These are phyloP conservation scores for Psilocybe tampanensis DNA, from an alignment of 768 basidiomycete genomes.

Conservation along the genomic window DNA sequence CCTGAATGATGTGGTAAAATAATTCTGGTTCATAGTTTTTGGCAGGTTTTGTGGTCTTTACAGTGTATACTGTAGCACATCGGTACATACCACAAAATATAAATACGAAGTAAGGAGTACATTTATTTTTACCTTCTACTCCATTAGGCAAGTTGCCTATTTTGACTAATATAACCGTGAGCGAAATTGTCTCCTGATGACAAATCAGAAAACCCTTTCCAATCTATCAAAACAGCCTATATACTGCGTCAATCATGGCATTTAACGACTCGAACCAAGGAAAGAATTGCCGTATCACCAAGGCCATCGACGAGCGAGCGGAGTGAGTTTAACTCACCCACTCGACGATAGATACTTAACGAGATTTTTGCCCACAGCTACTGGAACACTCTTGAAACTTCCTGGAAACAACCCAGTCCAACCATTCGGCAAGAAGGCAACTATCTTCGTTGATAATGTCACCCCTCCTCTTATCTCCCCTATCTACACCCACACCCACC, in stretches of 20 bases:
- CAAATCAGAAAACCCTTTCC: no score
- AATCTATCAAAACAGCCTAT: conserved; percentile 37
- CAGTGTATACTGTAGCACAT: no score
- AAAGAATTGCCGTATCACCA: conserved; percentile 47
- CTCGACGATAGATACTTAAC: neutral
- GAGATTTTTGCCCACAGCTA: conserved; percentile 31
- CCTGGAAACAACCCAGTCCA: conserved; percentile 60
- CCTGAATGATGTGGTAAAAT: no score
- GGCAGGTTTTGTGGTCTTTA: no score
- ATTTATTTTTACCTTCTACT: no score
- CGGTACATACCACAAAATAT: no score
- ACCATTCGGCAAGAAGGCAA: conserved; percentile 34
- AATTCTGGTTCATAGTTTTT: no score
- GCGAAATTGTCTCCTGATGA: no score
- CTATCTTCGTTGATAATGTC: conserved; percentile 33
- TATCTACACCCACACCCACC: conserved; percentile 47
- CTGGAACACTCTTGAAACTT: conserved; percentile 46
- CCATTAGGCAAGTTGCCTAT: no score
- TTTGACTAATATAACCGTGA: no score
- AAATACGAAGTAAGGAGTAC: no score
- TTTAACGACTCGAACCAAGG: conserved; percentile 45
- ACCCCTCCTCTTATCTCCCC: conserved; percentile 43
- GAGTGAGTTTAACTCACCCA: conserved; percentile 33
- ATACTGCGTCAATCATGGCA: conserved; percentile 47
- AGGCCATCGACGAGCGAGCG: conserved; percentile 47